A percentile compares a stretch with the other conserved stretches of the same genome.
Conservation (phyloP, 768 basidiomycete genomes). For the Pleurotus tuoliensis region DNA sequence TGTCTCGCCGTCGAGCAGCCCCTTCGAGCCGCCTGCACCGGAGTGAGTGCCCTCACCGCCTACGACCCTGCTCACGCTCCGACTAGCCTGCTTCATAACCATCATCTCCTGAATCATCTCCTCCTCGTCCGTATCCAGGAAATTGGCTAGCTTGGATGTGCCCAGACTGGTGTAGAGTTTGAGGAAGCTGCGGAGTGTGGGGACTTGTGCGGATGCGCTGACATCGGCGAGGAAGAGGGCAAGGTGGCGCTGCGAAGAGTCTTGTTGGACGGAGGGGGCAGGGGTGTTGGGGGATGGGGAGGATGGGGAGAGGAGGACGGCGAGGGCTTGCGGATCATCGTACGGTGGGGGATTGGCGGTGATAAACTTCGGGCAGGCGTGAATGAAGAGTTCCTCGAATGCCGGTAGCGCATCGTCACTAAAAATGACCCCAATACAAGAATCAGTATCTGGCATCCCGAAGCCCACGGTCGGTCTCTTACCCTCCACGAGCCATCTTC, state of each 20-base stretch:
- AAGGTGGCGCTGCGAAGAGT: constrained; percentile 61
- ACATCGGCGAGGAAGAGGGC: constrained; percentile 83
- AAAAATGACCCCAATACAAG: constrained; percentile 2
- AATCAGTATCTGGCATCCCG: neutral
- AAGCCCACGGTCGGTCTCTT: constrained; percentile 6
- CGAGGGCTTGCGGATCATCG: constrained; percentile 67
- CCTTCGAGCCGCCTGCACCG: constrained; percentile 16
- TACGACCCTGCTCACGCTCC: constrained; percentile 67
- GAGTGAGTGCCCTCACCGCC: constrained; percentile 34
- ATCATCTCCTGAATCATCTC: constrained; percentile 95
- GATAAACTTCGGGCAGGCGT: constrained; percentile 97
- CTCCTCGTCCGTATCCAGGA: constrained; percentile 90
- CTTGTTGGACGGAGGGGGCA: constrained; percentile 26
- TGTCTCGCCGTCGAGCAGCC: constrained; percentile 80
- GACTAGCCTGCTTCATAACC: constrained; percentile 87
- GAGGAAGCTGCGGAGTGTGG: constrained; percentile 86
- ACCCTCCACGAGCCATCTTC: constrained; percentile 81
- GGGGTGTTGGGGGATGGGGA: constrained; percentile 54
- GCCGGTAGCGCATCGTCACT: constrained; percentile 73
- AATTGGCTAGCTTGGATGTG: constrained; percentile 85
- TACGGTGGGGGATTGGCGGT: constrained; percentile 92
- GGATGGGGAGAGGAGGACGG: constrained; percentile 38
- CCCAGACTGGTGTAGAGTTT: constrained; percentile 95
- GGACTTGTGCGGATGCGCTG: constrained; percentile 67
- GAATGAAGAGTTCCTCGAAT: constrained; percentile 90